Conservation (phyloP, 768 basidiomycete genomes). For the Suillus plorans region DNA sequence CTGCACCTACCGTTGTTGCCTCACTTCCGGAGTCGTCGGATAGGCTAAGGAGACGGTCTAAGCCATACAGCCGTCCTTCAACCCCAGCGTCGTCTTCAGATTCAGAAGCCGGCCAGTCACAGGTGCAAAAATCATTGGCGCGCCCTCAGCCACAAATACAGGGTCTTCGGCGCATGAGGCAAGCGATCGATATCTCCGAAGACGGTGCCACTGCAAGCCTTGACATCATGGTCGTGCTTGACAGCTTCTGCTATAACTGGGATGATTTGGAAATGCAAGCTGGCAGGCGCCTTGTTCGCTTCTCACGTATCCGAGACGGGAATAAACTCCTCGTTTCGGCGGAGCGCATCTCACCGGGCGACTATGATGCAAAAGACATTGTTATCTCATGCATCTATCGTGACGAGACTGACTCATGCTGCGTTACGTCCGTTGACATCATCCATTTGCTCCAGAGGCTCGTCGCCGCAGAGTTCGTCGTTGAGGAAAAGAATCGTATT, state of each 20-base stretch:
- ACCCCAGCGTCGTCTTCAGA: conserved; percentile 40
- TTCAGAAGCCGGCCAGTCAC: conserved; percentile 36
- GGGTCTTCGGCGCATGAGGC: conserved; percentile 25
- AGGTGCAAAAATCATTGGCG: conserved; percentile 9
- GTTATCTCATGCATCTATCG: conserved; percentile 96
- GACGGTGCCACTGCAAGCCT: conserved; percentile 56
- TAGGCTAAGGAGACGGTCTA: conserved; percentile 36
- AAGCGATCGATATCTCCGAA: conserved; percentile 31
- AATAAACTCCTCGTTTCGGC: conserved; percentile 76
- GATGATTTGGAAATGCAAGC: conserved; percentile 60
- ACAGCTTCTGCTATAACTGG: conserved; percentile 58
- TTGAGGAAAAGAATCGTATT: conserved; percentile 97
- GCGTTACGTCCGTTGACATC: conserved; percentile 93
- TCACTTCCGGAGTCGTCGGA: conserved; percentile 19
- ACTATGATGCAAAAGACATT: conserved; percentile 71
- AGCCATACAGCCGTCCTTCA: conserved; percentile 38
- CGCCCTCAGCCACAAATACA: conserved; percentile 10
- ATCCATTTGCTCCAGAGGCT: conserved; percentile 87
- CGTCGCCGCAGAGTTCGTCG: conserved; percentile 72
- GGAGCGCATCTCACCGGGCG: conserved; percentile 68
- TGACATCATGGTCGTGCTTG: conserved; percentile 57
- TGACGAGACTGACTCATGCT: conserved; percentile 72
- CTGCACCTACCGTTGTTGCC: conserved; percentile 1
- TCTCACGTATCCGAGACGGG: conserved; percentile 76
- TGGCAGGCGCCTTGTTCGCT: conserved; percentile 85